Base-by-base conservation (phyloP, 192 early-diverging fungal genomes). In the Linnemannia schmuckeri region DNA sequence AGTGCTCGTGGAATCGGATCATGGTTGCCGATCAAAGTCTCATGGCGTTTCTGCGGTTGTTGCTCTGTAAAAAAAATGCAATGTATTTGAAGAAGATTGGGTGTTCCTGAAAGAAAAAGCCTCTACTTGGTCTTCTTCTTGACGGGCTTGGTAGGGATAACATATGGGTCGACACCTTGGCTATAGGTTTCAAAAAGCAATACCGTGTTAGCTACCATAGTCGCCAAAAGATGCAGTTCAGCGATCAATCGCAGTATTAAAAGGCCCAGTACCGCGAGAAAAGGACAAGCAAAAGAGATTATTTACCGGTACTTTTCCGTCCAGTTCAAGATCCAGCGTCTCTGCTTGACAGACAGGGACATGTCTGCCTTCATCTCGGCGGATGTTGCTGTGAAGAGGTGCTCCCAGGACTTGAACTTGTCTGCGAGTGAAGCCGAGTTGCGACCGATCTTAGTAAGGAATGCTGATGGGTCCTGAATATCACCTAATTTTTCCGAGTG, bases 361-460 rank as follows among this genome's bases (percentile, higher is more conserved):
- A 94, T 74, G 27, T 91, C 89, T 13, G 49, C 57, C 83, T 92
- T 94, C 94, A 95, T 92, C 44, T 80, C 89, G 6, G 35, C 30
- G 17, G 91, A 83, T 46, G 87, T 74, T 47, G 89, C 89, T 24
- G 85, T 89, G 75, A 95, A 95, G 71, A 95, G 74, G 37, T 93
- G 90, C 20, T 94, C 91, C 94, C 94, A 95, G 72, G 83, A 81
- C 82, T 91, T 83, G 70, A 87, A 87, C 80, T 87, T 87, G n/a
- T 87, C 85, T 24, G 85, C 85, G 18, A 78, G 22, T 22, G 54
- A 73, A 1, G 46, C 80, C 22, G 80, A 87, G 76, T 73, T 81
- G n/a, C 85, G 85, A 18, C 85, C 85, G 70, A 87, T 87, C 73
- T 87, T 87, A 17, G 49, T 87, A 61, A 87, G 70, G 33, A 87